Conservation (phyloP, 1,284 basidiomycete species). For the Ustilago hordei region DNA sequence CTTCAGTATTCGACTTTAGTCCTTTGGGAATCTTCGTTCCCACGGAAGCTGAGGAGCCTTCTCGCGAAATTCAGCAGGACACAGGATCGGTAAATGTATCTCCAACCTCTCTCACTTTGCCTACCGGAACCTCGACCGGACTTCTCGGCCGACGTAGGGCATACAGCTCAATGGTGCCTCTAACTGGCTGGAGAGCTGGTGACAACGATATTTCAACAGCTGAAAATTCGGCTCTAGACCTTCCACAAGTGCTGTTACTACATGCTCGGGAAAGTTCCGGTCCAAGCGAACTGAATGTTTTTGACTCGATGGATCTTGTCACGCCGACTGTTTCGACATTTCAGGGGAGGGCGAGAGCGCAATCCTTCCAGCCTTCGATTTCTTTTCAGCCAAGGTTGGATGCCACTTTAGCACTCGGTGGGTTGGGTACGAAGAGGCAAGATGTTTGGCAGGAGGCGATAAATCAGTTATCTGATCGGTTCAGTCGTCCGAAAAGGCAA, state of each 20-base stretch:
- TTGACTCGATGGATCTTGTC: constrained; percentile 16
- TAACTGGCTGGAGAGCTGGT: constrained; percentile 33
- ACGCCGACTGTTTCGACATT: constrained; percentile 33
- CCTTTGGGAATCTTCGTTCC: constrained; percentile 34
- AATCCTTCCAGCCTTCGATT: constrained; percentile 16
- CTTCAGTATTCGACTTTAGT: constrained; percentile 29
- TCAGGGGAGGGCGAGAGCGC: constrained; percentile 18
- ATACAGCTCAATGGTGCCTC: constrained; percentile 32
- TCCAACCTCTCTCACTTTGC: not conserved
- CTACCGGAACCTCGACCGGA: not conserved
- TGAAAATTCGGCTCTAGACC: not conserved
- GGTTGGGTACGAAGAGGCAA: not conserved
- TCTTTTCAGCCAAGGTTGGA: too few relatives aligned
- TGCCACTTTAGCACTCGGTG: not conserved
- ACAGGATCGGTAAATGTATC: not conserved
- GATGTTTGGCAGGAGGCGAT: constrained; percentile 32
- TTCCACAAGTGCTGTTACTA: constrained; percentile 24
- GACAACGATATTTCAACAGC: constrained; percentile 10
- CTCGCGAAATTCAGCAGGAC: not conserved
- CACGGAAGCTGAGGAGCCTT: not conserved
- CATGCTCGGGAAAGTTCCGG: not conserved
- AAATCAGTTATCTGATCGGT: constrained; percentile 10
- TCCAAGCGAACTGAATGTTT: not conserved
- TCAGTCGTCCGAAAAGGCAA: not conserved
- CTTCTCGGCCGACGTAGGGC: constrained; percentile 24